Evolutionary conservation across 176 grass and related monocot species (phyloP), one percentile per base, ranked within the genome.

Genomic region (Hsuehochloa calcarea): DNA sequence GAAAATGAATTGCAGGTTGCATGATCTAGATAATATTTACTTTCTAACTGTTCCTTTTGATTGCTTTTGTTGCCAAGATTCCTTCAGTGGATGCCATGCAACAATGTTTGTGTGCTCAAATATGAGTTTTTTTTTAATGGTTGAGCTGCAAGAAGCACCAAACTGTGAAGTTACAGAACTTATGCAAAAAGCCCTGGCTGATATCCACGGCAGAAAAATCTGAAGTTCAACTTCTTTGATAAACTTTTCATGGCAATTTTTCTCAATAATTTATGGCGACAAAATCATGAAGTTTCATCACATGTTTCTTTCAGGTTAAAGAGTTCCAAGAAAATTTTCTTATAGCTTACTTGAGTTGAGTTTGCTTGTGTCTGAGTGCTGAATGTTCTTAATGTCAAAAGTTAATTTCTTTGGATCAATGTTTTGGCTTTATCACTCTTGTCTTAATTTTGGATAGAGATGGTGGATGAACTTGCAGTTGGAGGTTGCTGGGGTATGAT

Each of bases 401-500:
- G 11, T 70, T 22, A 29, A 13, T 83, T 77, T 17, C 34, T 70
- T 23, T 39, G 13, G 17, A 26, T 34, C n/a, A 78, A 54, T 25
- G 64, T 55, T 64, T 77, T 52, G 23, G 19, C 62, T 70, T 38
- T 50, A 63, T 49, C 10, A 15, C 41, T 8, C 29, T 14, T 46
- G 3, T 8, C 52, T 65, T 83, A 59, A 63, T 70, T 82, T 59
- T 82, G 40, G 41, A 82, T 39, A 38, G 56, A 83, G 58, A 37
- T 26, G 81, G 56, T 68, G 34, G 77, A 80, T 66, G 15, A 50
- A 38, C 63, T 51, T 20, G 43, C 44, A 17, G 72, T 3, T 63
- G 72, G 65, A 77, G 55, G 23, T 34, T 77, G 27, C n/a, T 68
- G 34, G 67, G 20, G 37, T 14, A 79, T 80, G 75, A 74, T 80